These are phyloP conservation scores for Paxillus ammoniavirescens DNA, from an alignment of 768 basidiomycete species.

Conservation along the genomic window DNA sequence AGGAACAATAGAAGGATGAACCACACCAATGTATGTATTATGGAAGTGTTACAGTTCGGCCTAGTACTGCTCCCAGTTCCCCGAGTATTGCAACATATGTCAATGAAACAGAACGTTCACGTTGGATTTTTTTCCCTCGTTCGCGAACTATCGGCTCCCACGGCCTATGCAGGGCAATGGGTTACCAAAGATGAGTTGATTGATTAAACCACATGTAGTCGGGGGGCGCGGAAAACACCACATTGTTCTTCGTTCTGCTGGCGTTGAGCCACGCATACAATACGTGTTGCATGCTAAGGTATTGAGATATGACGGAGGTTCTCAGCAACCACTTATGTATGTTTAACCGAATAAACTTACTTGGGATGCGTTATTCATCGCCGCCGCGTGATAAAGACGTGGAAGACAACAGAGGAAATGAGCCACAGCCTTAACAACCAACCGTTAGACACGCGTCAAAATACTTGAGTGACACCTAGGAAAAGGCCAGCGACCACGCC, in stretches of 20 bases:
- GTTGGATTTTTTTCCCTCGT: background rate
- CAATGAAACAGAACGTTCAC: background rate
- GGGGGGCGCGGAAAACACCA: background rate
- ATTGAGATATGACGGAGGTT: too few species aligned
- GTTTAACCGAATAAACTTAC: too few species aligned
- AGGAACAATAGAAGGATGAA: background rate
- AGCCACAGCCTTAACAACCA: background rate
- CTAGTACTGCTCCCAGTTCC: background rate
- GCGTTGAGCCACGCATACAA: background rate
- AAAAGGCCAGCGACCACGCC: background rate
- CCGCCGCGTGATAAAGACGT: background rate
- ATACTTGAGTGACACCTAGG: background rate
- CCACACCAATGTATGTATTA: background rate
- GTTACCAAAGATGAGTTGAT: slow-evolving; percentile 1
- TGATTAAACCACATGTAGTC: background rate
- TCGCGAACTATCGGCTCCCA: background rate
- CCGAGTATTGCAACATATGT: background rate
- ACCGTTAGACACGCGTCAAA: background rate
- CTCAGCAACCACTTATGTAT: too few species aligned
- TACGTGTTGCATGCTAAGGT: too few species aligned
- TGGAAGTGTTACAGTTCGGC: background rate
- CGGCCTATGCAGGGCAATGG: background rate
- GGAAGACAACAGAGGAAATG: background rate
- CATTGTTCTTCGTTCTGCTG: background rate
- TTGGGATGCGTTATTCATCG: background rate